phyloP scores from a whole-genome alignment of 2,329 filamentous ascomycete species.

The Fusarium coffeatum region DNA sequence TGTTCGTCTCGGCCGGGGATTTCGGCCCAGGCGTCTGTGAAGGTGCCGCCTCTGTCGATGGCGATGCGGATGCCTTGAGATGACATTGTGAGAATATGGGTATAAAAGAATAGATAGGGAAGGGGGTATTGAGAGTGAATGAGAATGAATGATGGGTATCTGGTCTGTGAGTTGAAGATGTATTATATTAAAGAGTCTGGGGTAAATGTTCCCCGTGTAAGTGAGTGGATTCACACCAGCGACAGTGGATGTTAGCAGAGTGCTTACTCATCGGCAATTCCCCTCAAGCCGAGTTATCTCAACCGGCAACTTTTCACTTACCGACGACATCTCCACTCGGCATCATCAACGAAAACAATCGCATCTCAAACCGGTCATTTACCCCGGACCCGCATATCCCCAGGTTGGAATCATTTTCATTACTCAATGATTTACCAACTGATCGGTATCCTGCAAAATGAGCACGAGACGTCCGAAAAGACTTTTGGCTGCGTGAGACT shows the following conservation, averaged over 20 bases:
- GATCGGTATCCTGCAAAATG: constrained; percentile 20
- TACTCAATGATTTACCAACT: constrained; percentile 15
- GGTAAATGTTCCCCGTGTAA: constrained; percentile 7
- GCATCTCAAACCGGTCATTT: constrained; percentile 11
- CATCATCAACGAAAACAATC: too few species aligned
- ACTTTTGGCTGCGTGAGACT: constrained; percentile 44
- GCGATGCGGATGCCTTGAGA: constrained; percentile 45
- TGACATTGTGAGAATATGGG: constrained; percentile 23
- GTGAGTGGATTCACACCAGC: constrained; percentile 9
- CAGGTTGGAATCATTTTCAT: constrained; percentile 19
- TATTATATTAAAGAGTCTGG: constrained; percentile 28
- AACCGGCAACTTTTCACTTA: constrained; percentile 18
- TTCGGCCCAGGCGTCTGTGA: constrained; percentile 45
- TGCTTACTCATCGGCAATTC: constrained; percentile 33
- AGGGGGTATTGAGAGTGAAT: not conserved
- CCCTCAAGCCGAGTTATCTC: constrained; percentile 1
- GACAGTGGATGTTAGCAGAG: not conserved
- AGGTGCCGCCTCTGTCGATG: constrained; percentile 47
- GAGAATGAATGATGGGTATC: not conserved
- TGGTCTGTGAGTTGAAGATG: constrained; percentile 19
- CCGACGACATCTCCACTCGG: constrained; percentile 27
- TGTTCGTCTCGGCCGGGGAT: constrained; percentile 38
- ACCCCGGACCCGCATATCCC: constrained; percentile 37
- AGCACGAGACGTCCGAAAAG: constrained; percentile 41
- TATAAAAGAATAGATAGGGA: not conserved